phyloP scores from a whole-genome alignment of 1,139 yeast genomes.

The Kodamaea derodonti region DNA sequence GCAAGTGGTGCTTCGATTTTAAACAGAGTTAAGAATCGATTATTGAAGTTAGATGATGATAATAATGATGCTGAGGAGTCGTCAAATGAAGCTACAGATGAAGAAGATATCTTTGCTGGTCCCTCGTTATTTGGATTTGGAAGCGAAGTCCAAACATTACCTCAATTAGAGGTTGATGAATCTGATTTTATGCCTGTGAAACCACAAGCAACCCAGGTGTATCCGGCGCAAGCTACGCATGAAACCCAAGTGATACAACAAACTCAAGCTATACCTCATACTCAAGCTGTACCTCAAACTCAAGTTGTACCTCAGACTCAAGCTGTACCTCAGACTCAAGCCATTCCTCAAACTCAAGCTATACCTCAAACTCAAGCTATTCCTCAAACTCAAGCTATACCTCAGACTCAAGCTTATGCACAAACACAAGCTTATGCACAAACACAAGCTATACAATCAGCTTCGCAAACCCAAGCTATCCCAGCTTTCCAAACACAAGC shows the following conservation, averaged over 20 bases:
- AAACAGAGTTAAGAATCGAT: slow-evolving; percentile 16
- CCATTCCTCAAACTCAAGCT: slow-evolving; percentile 1
- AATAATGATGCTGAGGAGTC: slow-evolving; percentile 1
- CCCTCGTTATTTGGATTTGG: slow-evolving; percentile 12
- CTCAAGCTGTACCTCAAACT: slow-evolving; percentile 2
- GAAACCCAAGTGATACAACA: slow-evolving; percentile 1
- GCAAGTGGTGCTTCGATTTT: slow-evolving; percentile 11
- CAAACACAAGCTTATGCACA: background rate
- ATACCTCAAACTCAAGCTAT: slow-evolving; percentile 3
- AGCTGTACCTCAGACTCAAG: background rate
- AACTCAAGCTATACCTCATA: slow-evolving; percentile 1
- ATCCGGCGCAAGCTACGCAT: background rate
- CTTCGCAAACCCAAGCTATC: slow-evolving; percentile 3
- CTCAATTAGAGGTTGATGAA: slow-evolving; percentile 29
- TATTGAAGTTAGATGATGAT: slow-evolving; percentile 8
- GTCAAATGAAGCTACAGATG: slow-evolving; percentile 3
- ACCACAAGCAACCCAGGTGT: slow-evolving; percentile 5
- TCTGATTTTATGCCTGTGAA: slow-evolving; percentile 14
- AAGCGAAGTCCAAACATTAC: slow-evolving; percentile 17
- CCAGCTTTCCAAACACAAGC: background rate
- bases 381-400: slow-evolving; percentile 1
- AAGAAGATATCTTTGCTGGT: slow-evolving; percentile 9
- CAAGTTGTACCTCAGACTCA: background rate
- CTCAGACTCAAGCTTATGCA: background rate
- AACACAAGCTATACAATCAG: background rate